Evolutionary conservation across 768 basidiomycete species (phyloP).

Genomic region (Suillus placidus): DNA sequence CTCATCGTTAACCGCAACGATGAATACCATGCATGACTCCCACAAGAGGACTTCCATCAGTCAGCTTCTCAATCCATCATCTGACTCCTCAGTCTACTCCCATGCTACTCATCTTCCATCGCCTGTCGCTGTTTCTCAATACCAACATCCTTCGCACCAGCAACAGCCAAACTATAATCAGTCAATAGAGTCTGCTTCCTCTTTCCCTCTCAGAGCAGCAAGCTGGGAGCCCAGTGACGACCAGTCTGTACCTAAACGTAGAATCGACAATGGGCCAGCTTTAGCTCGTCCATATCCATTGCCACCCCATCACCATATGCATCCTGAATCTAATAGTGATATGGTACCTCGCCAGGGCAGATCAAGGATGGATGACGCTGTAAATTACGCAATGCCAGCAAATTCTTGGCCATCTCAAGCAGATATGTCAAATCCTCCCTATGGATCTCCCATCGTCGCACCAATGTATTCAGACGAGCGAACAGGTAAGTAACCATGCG

Average conservation of each 20-base stretch:
- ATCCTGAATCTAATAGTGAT: conserved; percentile 38
- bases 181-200: conserved; percentile 31
- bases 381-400: conserved; percentile 31
- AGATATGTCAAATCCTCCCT: conserved; percentile 39
- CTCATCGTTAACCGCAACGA: conserved; percentile 31
- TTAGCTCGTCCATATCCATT: conserved; percentile 38
- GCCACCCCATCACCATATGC: conserved; percentile 32
- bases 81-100: conserved; percentile 38
- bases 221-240: conserved; percentile 52
- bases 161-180: conserved; percentile 30
- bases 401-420: conserved; percentile 38
- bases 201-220: conserved; percentile 64
- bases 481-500: conserved; percentile 44
- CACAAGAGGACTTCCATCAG: conserved; percentile 54
- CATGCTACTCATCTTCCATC: conserved; percentile 34
- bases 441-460: conserved; percentile 45
- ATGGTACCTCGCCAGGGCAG: conserved; percentile 30
- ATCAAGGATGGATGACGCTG: conserved; percentile 36
- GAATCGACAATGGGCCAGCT: conserved; percentile 35
- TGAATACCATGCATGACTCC: conserved; percentile 45
- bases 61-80: conserved; percentile 53
- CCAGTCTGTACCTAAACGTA: conserved; percentile 40
- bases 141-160: conserved; percentile 33
- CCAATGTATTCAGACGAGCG: conserved; percentile 62
- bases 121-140: conserved; percentile 27